Conservation (phyloP, 2,329 filamentous ascomycete species). For the Aspergillus puulaauensis region DNA sequence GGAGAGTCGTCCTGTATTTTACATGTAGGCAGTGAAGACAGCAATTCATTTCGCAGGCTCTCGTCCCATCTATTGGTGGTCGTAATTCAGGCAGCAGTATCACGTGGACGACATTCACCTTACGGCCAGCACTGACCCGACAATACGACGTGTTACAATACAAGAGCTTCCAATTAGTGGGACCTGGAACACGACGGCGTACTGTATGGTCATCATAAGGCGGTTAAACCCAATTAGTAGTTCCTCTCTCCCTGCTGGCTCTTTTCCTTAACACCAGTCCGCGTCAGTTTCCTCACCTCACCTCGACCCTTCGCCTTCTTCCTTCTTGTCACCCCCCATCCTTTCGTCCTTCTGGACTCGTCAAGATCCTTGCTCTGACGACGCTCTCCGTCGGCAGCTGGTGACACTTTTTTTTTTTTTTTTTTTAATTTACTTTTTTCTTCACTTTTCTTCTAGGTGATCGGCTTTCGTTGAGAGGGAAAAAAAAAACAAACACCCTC, state of each 20-base stretch:
- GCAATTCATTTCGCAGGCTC: background rate
- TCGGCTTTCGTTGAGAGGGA: constrained; percentile 6
- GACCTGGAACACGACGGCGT: background rate
- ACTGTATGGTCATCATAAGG: background rate
- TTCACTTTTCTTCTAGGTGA: background rate
- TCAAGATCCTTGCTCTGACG: constrained; percentile 17
- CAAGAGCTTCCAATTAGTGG: background rate
- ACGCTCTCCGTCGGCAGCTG: constrained; percentile 16
- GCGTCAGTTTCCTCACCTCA: constrained; percentile 14
- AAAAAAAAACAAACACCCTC: constrained; percentile 12
- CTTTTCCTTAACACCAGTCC: constrained; percentile 12
- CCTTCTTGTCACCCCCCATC: background rate
- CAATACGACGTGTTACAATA: background rate
- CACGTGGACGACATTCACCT: background rate
- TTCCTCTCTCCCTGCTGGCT: background rate
- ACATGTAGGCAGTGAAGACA: background rate
- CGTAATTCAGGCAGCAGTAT: background rate
- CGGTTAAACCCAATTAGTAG: background rate
- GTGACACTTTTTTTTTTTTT: constrained; percentile 14
- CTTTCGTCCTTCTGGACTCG: constrained; percentile 9
- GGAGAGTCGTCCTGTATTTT: background rate
- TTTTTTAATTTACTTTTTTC: constrained; percentile 7
- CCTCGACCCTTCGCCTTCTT: constrained; percentile 4
- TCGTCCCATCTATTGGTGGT: background rate
- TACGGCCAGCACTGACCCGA: background rate